Evolutionary conservation across 176 grass and related monocot genomes (phyloP), one percentile per base, ranked within the genome.

Genomic region (Alloteropsis semialata): DNA sequence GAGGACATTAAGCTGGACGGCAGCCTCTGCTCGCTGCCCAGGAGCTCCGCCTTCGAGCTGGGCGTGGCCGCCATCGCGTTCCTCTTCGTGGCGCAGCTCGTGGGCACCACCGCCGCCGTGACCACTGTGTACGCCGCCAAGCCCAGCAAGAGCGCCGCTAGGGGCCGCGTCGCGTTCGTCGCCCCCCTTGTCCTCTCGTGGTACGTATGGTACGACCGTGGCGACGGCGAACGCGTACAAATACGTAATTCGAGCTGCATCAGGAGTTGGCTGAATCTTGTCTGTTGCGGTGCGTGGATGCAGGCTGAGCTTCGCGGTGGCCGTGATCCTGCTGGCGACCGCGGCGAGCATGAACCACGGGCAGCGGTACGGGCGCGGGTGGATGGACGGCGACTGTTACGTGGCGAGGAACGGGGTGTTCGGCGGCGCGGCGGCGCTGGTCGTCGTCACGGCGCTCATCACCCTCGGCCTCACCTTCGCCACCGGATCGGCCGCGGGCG

Each of bases 381-480:
- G 96, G 96, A 88, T 95, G 89, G 89, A 98, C 85, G 96, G 93
- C 81, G 89, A 95, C 49, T 98, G 92, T 80, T 98, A 98, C 84
- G 24, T 98, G 42, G 87, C 92, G 22, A 81, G 39, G 44, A 88
- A 61, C 64, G 96, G 93, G 58, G 87, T 96, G 12, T 98, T 91
- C 79, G 85, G 64, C 12, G 89, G 76, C 36, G 92, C 85, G 2
- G 91, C 93, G 29, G 76, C 64, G 6, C 71, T 98, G 12, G 80
- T 86, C 10, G 71, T 87, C 12, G 6, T 84, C 41, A 85, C 87
- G 28, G 70, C 72, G 17, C 32, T 93, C 79, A 54, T 91, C 65
- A 75, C 85, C 37, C 63, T 98, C 25, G 88, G 65, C 61, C 88
- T 91, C 75, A 82, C 81, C 46, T 85, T 65, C 49, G 72, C 44